Percentiles rank a stretch among this genome's conserved stretches.
Evolutionary conservation across 1,284 basidiomycete genomes (phyloP).

Genomic region (Ceratobasidium sp.): DNA sequence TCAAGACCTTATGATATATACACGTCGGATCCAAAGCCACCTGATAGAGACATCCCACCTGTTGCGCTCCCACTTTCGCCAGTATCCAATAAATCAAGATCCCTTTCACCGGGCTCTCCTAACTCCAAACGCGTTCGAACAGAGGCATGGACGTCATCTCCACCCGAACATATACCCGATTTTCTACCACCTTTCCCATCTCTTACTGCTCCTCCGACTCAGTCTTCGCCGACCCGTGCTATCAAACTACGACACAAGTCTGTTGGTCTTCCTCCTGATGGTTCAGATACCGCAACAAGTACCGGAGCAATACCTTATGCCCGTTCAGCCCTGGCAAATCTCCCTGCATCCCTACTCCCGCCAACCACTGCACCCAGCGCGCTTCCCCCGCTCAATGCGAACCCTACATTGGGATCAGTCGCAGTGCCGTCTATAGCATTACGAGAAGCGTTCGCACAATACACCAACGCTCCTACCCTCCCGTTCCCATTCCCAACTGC

Average conservation of each 20-base stretch:
- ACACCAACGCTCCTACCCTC: slow-evolving; percentile 4
- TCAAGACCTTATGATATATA: slow-evolving; percentile 32
- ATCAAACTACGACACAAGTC: slow-evolving; percentile 17
- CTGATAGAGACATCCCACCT: slow-evolving; percentile 50
- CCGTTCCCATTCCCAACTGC: slow-evolving; percentile 25
- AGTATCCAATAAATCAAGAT: slow-evolving; percentile 63
- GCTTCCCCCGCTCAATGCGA: slow-evolving; percentile 6
- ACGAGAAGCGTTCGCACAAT: slow-evolving; percentile 14
- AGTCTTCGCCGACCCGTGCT: slow-evolving; percentile 44
- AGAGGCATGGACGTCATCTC: slow-evolving; percentile 61
- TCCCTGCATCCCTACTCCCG: neutral
- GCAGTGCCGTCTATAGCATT: slow-evolving; percentile 7
- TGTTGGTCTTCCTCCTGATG: neutral
- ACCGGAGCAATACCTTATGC: slow-evolving; percentile 25
- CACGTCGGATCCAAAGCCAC: neutral
- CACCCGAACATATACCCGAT: slow-evolving; percentile 69
- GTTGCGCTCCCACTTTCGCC: slow-evolving; percentile 59
- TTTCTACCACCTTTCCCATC: slow-evolving; percentile 73
- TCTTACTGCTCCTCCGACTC: slow-evolving; percentile 46
- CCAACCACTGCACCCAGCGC: neutral
- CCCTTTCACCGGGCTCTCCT: slow-evolving; percentile 47
- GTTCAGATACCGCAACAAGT: slow-evolving; percentile 1
- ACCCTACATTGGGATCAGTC: slow-evolving; percentile 5
- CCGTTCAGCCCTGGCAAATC: slow-evolving; percentile 35
- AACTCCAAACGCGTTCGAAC: slow-evolving; percentile 66